These are phyloP conservation scores for Arabidopsis arenosa DNA, from an alignment of 345 rosid genomes.

Conservation along the genomic window DNA sequence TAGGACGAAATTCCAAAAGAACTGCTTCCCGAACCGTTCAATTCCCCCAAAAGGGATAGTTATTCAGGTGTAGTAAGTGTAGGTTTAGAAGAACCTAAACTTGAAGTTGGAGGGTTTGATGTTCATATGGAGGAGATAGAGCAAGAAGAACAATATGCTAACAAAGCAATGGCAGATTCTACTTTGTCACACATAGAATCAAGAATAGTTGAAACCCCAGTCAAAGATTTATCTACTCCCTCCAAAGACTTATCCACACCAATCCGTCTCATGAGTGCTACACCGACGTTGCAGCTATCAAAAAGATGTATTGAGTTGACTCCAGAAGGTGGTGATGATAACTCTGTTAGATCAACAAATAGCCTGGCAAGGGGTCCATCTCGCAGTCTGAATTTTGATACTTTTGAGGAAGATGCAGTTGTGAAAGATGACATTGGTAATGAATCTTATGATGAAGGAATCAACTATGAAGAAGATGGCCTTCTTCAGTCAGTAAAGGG, in stretches of 20 bases:
- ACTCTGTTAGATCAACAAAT: slow-evolving; percentile 42
- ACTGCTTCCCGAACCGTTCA: slow-evolving; percentile 83
- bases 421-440: slow-evolving; percentile 7
- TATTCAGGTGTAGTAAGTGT: background rate
- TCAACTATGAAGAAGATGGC: slow-evolving; percentile 41
- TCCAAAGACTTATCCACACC: slow-evolving; percentile 57
- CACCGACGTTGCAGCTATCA: slow-evolving; percentile 55
- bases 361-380: slow-evolving; percentile 63
- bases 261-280: slow-evolving; percentile 60
- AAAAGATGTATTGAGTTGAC: slow-evolving; percentile 72
- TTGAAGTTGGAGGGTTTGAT: slow-evolving; percentile 33
- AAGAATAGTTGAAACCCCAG: slow-evolving; percentile 36
- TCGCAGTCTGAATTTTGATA: slow-evolving; percentile 67
- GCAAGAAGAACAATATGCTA: slow-evolving; percentile 9
- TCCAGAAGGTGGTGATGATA: slow-evolving; percentile 45
- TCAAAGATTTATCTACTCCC: slow-evolving; percentile 41
- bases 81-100: slow-evolving; percentile 2
- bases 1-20: slow-evolving; percentile 83
- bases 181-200: slow-evolving; percentile 24
- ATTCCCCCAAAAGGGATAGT: slow-evolving; percentile 32
- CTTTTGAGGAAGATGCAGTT: slow-evolving; percentile 47
- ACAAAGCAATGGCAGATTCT: slow-evolving; percentile 17
- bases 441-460: slow-evolving; percentile 5
- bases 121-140: slow-evolving; percentile 28
- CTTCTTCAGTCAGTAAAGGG: slow-evolving; percentile 71